Evolutionary conservation across 441 rosid species (phyloP).

Genomic region (Mallotus japonicus): DNA sequence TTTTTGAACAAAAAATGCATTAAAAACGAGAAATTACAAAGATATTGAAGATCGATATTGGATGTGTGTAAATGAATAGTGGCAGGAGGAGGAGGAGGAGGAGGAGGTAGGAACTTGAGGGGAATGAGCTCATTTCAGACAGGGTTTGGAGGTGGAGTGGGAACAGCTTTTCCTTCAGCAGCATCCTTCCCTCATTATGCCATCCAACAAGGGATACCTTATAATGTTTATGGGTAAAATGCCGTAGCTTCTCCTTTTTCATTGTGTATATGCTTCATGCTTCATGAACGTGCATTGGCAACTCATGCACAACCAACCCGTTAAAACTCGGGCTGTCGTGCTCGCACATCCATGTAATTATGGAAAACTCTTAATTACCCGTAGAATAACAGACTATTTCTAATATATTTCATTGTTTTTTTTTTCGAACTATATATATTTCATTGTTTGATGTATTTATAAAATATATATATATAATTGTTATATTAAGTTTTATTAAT

Average conservation of each 20-base stretch:
- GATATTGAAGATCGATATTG: no score
- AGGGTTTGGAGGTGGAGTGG: slow-evolving; percentile 61
- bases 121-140: slow-evolving; percentile 68
- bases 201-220: slow-evolving; percentile 80
- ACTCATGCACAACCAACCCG: slow-evolving; percentile 37
- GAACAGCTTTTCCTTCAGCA: slow-evolving; percentile 72
- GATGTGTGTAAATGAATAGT: not conserved
- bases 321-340: slow-evolving; percentile 22
- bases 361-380: no score
- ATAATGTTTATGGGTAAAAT: slow-evolving; percentile 65
- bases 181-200: slow-evolving; percentile 88
- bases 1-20: no score
- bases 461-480: no score
- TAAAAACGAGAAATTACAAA: no score
- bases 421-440: no score
- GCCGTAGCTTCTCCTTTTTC: slow-evolving; percentile 12
- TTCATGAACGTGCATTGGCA: slow-evolving; percentile 55
- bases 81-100: slow-evolving; percentile 40
- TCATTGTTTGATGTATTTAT: no score
- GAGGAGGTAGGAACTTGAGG: slow-evolving; percentile 63
- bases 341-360: slow-evolving; percentile 13
- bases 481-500: no score
- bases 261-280: slow-evolving; percentile 5
- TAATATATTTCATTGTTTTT: no score
- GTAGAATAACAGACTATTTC: no score